Evolutionary conservation across 441 rosid genomes (phyloP).

Genomic region (Mallotus japonicus): DNA sequence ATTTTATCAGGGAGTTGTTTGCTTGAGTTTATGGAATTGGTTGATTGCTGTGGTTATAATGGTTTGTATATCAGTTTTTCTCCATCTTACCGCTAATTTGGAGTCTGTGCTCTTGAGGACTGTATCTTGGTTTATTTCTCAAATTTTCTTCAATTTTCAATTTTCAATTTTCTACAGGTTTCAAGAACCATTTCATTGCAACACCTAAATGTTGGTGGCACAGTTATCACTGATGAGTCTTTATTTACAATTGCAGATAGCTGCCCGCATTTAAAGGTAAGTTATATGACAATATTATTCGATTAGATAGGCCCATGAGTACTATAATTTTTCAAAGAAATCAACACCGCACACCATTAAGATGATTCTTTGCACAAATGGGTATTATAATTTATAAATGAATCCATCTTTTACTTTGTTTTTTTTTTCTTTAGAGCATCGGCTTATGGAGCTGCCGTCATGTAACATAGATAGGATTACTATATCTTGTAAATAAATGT

Average conservation of each 20-base stretch:
- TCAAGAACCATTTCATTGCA: slow-evolving; percentile 67
- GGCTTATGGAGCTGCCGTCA: slow-evolving; percentile 90
- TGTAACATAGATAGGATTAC: slow-evolving; percentile 67
- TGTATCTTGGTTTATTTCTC: neutral
- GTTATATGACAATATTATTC: too few species aligned
- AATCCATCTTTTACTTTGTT: too few species aligned
- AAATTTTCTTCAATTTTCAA: neutral
- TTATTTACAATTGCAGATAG: slow-evolving; percentile 65
- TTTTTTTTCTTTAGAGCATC: slow-evolving; percentile 45
- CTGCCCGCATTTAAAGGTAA: slow-evolving; percentile 74
- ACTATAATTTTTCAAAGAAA: too few species aligned
- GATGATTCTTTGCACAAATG: too few species aligned
- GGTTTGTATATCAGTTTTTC: neutral
- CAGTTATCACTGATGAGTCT: slow-evolving; percentile 80
- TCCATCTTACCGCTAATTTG: neutral
- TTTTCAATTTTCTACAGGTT: slow-evolving; percentile 48
- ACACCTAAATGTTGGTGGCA: slow-evolving; percentile 83
- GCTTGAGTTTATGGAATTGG: too few species aligned
- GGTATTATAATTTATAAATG: too few species aligned
- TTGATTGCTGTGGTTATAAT: too few species aligned
- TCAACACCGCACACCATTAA: too few species aligned
- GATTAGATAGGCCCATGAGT: too few species aligned
- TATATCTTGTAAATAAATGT: slow-evolving; percentile 62
- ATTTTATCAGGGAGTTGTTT: too few species aligned
- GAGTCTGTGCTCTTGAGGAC: neutral